Evolutionary conservation across 192 early-diverging fungal species (phyloP).

Genomic region (Jimgerdemannia flammicorona): DNA sequence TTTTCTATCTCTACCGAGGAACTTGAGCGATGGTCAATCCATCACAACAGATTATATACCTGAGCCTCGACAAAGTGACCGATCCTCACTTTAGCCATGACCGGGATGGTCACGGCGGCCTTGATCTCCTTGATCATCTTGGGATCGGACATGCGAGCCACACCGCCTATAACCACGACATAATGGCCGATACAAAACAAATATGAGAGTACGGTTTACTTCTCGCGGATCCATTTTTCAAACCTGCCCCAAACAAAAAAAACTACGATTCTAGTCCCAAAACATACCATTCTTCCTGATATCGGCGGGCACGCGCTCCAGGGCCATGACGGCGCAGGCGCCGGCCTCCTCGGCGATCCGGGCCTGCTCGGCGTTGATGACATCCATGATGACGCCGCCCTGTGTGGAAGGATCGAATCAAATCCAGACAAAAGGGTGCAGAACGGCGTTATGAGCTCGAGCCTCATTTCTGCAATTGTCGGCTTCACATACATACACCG

Average conservation of each 20-base stretch:
- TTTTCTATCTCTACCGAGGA: no score
- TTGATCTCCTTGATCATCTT: conserved; percentile 96
- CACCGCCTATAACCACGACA: conserved; percentile 57
- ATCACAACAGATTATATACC: conserved; percentile 17
- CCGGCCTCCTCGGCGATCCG: conserved; percentile 96
- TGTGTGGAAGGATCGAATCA: conserved; percentile 33
- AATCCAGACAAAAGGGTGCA: conserved; percentile 3
- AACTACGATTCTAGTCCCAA: not conserved
- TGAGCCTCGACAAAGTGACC: conserved; percentile 99
- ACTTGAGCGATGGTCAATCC: no score
- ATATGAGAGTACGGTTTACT: not conserved
- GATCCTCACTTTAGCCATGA: conserved; percentile 98
- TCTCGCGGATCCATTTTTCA: no score
- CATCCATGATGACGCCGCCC: conserved; percentile 99
- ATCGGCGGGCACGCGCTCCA: conserved; percentile 98
- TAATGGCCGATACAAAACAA: not conserved
- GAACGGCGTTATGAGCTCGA: not conserved
- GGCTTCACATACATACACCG: not conserved
- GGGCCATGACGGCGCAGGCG: conserved; percentile 95
- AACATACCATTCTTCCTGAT: conserved; percentile 88
- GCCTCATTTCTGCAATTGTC: no score
- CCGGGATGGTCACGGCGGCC: conserved; percentile 93
- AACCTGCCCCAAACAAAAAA: no score
- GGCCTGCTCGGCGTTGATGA: conserved; percentile 96
- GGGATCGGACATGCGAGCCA: conserved; percentile 98